Base-by-base conservation (phyloP, 2,329 filamentous ascomycete genomes). In the Fusarium caatingaense region DNA sequence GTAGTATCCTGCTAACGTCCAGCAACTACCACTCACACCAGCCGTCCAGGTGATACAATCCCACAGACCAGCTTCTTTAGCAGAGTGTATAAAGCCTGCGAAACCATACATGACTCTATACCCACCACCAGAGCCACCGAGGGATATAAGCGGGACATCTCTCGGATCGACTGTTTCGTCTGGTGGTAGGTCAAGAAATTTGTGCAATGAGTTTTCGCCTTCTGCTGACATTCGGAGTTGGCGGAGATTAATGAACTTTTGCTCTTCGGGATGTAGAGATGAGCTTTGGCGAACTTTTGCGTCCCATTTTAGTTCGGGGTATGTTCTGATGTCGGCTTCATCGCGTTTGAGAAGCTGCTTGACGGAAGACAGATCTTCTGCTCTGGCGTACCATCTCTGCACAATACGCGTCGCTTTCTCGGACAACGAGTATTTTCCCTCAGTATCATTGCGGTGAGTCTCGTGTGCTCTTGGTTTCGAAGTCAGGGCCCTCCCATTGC, bases 51-150 rank as follows among this genome's bases (percentile, higher is more conserved):
- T 72, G 0, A 74, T 66, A 4, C 73, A 75, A 8, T 74, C 72
- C 73, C 73, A 75, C 0, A 75, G 3, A 0, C 58, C 44, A 3
- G 57, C 32, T 10, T 71, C 71, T 20, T 75, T 74, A 0, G 60
- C 61, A 0, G 56, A 64, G 1, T 18, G 53, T 0, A 75, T 75
- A 10, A 75, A 74, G 0, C 69, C 72, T 0, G 67, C 2, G 1
- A 75, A 72, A 3, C 73, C 73, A 7, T 75, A 74, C 73, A 75
- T 75, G 45, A 69, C 67, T 34, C 73, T 62, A 10, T 75, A 75
- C 0, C 73, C 73, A 0, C 73, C 73, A 6, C 73, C 73, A 3
- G 73, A 75, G 0, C 73, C 72, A 0, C 73, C 72, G 0, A 75
- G 30, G 0, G 73, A 72, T 10, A 75, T 34, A 4, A 75, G 69